These are phyloP conservation scores for Silene uniflora DNA, from an alignment of 148 eudicot species.

Conservation along the genomic window DNA sequence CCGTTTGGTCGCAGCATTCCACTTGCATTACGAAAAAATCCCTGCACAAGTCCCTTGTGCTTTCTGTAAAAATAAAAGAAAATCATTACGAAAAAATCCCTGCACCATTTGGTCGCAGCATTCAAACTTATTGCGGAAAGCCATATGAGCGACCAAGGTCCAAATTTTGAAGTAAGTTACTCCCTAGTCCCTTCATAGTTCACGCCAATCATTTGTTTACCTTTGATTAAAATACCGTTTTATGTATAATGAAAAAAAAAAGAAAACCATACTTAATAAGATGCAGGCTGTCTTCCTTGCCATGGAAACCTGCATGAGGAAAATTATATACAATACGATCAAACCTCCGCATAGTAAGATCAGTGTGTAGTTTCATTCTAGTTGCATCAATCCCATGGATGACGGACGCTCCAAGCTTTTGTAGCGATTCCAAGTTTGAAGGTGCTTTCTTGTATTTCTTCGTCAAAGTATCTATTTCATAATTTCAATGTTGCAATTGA, in stretches of 20 bases:
- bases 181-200: too few relatives aligned
- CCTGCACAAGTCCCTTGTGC: conserved; percentile 43
- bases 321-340: conserved; percentile 67
- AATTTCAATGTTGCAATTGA: background rate
- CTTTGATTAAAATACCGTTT: too few relatives aligned
- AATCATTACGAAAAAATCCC: too few relatives aligned
- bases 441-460: conserved; percentile 46
- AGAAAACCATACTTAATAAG: conserved; percentile 35
- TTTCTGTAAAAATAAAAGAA: conserved; percentile 23
- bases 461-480: conserved; percentile 33
- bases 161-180: too few relatives aligned
- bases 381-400: conserved; percentile 61
- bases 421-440: conserved; percentile 34
- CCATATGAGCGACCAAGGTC: too few relatives aligned
- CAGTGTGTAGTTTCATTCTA: conserved; percentile 37
- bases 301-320: conserved; percentile 67
- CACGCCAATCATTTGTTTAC: too few relatives aligned
- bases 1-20: conserved; percentile 44
- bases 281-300: conserved; percentile 29
- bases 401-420: conserved; percentile 32
- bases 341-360: conserved; percentile 42
- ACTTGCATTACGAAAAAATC: conserved; percentile 54
- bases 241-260: background rate
- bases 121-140: too few relatives aligned
- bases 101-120: too few relatives aligned